Conservation (phyloP, 352 stramenopile genomes). For the Phytopythium chamaehyphon region DNA sequence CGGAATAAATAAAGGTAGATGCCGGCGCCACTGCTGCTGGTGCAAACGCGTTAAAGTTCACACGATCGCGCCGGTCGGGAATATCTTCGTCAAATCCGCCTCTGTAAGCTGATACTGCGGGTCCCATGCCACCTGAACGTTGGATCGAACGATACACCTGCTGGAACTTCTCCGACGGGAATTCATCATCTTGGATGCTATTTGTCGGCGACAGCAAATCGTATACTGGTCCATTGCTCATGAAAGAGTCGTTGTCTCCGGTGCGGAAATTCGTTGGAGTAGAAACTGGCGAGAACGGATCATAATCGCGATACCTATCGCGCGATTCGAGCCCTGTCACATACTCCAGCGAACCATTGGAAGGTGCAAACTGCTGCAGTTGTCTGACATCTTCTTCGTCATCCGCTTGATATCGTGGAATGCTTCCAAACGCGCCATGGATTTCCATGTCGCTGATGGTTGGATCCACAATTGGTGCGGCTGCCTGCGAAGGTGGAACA, state of each 20-base stretch:
- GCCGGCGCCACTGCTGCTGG: conserved; percentile 46
- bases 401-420: conserved; percentile 14
- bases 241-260: conserved; percentile 18
- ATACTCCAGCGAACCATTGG: conserved; percentile 25
- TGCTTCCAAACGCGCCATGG: conserved; percentile 20
- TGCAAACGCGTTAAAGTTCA: conserved; percentile 76
- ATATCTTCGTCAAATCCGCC: conserved; percentile 3
- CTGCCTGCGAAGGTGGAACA: conserved; percentile 22
- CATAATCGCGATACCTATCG: conserved; percentile 47
- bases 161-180: conserved; percentile 67
- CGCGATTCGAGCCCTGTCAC: conserved; percentile 27
- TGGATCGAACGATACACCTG: conserved; percentile 74
- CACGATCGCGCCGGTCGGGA: conserved; percentile 44
- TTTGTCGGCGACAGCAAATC: conserved; percentile 51
- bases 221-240: conserved; percentile 31
- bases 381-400: conserved; percentile 32
- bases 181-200: conserved; percentile 51
- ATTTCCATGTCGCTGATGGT: conserved; percentile 43
- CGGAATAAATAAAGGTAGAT: conserved; percentile 56
- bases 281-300: conserved; percentile 36
- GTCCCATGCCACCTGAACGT: conserved; percentile 18
- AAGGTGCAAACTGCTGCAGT: conserved; percentile 24
- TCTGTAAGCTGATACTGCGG: conserved; percentile 4
- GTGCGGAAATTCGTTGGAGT: conserved; percentile 26
- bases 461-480: conserved; percentile 4